phyloP scores from a whole-genome alignment of 129 eudicot species.

The Gnaphalium uliginosum region DNA sequence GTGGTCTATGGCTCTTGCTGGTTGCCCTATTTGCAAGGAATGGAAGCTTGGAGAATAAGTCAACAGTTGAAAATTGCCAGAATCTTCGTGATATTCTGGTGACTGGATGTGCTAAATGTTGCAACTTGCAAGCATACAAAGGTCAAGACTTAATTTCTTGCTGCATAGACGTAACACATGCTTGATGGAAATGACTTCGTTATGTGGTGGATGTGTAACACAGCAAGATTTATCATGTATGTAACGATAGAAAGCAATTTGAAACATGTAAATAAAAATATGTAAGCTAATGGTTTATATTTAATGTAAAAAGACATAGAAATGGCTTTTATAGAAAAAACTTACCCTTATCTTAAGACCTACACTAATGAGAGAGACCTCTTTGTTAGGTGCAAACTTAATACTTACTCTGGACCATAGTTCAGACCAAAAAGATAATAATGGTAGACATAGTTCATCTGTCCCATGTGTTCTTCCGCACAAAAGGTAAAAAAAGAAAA shows the following conservation, averaged over 20 bases:
- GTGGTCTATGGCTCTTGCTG: not conserved
- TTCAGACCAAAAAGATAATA: not conserved
- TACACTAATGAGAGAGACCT: not conserved
- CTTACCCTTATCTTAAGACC: not conserved
- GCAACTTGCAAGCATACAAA: not conserved
- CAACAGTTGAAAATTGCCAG: not conserved
- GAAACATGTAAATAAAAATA: not conserved
- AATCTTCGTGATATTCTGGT: not conserved
- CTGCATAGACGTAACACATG: not conserved
- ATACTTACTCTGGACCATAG: not conserved
- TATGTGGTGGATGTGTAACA: not conserved
- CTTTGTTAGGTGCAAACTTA: not conserved
- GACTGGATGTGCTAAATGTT: not conserved
- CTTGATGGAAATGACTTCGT: not conserved
- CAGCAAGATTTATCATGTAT: not conserved
- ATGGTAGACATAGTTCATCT: not conserved
- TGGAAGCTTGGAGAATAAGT: not conserved
- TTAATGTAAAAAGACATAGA: not conserved
- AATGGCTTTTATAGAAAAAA: not conserved
- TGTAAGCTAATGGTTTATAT: not conserved
- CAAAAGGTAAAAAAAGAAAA: not conserved
- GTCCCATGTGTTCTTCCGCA: not conserved
- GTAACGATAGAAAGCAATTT: not conserved
- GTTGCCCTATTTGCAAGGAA: not conserved
- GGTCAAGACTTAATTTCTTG: not conserved